Percentiles rank a stretch among this genome's conserved stretches.
phyloP scores from a whole-genome alignment of 2,329 filamentous ascomycete genomes.

The Botrytis byssoidea region DNA sequence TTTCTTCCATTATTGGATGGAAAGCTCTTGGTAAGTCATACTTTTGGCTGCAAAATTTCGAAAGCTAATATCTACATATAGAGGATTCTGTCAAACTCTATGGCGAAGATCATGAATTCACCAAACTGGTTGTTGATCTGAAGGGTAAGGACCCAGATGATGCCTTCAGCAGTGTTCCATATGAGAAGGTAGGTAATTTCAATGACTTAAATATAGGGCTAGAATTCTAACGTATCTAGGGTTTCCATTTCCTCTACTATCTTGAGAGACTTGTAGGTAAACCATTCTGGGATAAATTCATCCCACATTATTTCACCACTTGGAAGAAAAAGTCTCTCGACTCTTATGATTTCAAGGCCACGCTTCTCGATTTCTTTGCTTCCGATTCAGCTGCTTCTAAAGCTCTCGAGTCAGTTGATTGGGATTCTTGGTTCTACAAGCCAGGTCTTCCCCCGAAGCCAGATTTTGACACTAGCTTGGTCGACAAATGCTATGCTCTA shows the following conservation, averaged over 20 bases:
- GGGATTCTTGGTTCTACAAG: slow-evolving; percentile 86
- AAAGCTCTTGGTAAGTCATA: slow-evolving; percentile 53
- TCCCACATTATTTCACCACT: slow-evolving; percentile 87
- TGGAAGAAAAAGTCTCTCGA: slow-evolving; percentile 87
- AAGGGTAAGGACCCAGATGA: slow-evolving; percentile 93
- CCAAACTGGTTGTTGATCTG: slow-evolving; percentile 82
- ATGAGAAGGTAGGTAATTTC: slow-evolving; percentile 65
- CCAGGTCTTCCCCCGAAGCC: slow-evolving; percentile 89
- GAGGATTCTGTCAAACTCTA: slow-evolving; percentile 76
- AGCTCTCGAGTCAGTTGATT: slow-evolving; percentile 74
- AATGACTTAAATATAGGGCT: background rate
- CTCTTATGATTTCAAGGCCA: slow-evolving; percentile 90
- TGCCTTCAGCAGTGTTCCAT: slow-evolving; percentile 87
- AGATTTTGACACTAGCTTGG: slow-evolving; percentile 82
- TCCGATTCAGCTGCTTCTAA: slow-evolving; percentile 59
- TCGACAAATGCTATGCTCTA: slow-evolving; percentile 79
- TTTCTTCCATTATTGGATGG: slow-evolving; percentile 95
- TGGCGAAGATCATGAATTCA: slow-evolving; percentile 86
- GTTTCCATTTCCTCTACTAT: slow-evolving; percentile 89
- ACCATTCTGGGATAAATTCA: slow-evolving; percentile 90
- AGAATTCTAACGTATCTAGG: slow-evolving; percentile 41
- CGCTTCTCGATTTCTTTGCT: slow-evolving; percentile 81
- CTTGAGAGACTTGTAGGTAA: slow-evolving; percentile 83
- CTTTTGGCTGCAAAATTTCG: background rate
- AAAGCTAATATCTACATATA: slow-evolving; percentile 30